Conservation (phyloP, 148 eudicot species). For the Amaranthus cruentus region DNA sequence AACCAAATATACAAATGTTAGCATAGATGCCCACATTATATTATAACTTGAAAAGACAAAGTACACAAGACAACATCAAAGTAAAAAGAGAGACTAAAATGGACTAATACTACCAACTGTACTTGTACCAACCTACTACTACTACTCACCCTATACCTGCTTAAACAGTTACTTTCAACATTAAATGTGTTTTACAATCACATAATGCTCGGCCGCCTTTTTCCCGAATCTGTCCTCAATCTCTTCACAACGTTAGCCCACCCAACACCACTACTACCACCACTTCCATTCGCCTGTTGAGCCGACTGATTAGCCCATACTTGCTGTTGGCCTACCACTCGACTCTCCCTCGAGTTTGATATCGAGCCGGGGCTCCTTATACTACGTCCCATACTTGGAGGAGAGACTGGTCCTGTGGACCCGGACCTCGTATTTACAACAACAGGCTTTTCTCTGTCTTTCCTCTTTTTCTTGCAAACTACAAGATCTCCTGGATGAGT, state of each 20-base stretch:
- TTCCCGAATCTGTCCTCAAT: constrained; percentile 78
- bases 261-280: constrained; percentile 49
- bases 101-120: constrained; percentile 22
- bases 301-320: constrained; percentile 41
- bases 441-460: constrained; percentile 71
- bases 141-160: constrained; percentile 21
- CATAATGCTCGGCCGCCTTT: constrained; percentile 72
- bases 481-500: constrained; percentile 95
- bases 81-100: not conserved
- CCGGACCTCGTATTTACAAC: constrained; percentile 44
- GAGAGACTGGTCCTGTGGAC: constrained; percentile 71
- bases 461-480: constrained; percentile 88
- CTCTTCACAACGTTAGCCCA: constrained; percentile 95
- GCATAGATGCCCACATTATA: constrained; percentile 26
- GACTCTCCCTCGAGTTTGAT: constrained; percentile 33
- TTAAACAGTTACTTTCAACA: constrained; percentile 11
- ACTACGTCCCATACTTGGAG: constrained; percentile 53
- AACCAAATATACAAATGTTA: constrained; percentile 19
- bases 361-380: constrained; percentile 60
- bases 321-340: constrained; percentile 45
- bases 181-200: constrained; percentile 29
- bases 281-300: constrained; percentile 46
- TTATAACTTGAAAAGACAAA: constrained; percentile 7
- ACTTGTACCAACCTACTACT: constrained; percentile 26
- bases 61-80: constrained; percentile 3